Evolutionary conservation across 495 filamentous ascomycete genomes (phyloP).

Genomic region (Tuber aestivum): DNA sequence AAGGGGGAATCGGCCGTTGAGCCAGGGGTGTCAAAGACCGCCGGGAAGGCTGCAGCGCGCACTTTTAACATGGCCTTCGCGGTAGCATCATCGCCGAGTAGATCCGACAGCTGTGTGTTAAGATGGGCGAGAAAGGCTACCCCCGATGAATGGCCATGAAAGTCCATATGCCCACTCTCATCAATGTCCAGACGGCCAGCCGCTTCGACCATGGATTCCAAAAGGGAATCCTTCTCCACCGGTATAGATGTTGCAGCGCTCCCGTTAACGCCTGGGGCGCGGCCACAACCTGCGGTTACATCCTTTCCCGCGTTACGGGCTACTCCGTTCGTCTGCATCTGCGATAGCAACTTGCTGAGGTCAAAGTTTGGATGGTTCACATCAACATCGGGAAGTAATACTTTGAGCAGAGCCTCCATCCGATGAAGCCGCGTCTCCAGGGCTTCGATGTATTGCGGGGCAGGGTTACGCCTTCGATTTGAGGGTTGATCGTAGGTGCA

Average conservation of each 20-base stretch:
- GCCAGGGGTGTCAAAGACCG: conserved; percentile 65
- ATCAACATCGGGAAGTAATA: conserved; percentile 78
- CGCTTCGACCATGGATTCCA: conserved; percentile 92
- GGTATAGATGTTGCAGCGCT: conserved; percentile 10
- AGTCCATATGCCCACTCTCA: conserved; percentile 89
- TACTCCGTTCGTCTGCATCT: conserved; percentile 29
- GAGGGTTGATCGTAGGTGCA: conserved; percentile 98
- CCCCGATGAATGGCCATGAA: conserved; percentile 88
- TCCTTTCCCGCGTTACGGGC: conserved; percentile 16
- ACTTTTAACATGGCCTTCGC: conserved; percentile 25
- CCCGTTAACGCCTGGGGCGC: conserved; percentile 5
- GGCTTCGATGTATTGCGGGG: conserved; percentile 90
- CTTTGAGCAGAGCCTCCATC: conserved; percentile 70
- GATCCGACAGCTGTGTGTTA: conserved; percentile 75
- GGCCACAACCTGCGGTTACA: conserved; percentile 5
- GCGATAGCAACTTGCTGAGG: conserved; percentile 43
- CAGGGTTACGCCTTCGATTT: conserved; percentile 87
- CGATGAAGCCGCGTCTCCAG: conserved; percentile 78
- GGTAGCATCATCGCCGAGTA: conserved; percentile 50
- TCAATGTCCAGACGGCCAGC: conserved; percentile 85
- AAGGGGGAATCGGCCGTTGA: conserved; percentile 49
- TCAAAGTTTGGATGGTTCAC: conserved; percentile 77
- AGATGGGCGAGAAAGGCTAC: conserved; percentile 77
- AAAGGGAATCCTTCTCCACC: conserved; percentile 61
- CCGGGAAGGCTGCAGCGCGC: conserved; percentile 32